Percentiles rank a stretch among this genome's conserved stretches.
Conservation (phyloP, 495 filamentous ascomycete genomes). For the Penicillium turbatum region DNA sequence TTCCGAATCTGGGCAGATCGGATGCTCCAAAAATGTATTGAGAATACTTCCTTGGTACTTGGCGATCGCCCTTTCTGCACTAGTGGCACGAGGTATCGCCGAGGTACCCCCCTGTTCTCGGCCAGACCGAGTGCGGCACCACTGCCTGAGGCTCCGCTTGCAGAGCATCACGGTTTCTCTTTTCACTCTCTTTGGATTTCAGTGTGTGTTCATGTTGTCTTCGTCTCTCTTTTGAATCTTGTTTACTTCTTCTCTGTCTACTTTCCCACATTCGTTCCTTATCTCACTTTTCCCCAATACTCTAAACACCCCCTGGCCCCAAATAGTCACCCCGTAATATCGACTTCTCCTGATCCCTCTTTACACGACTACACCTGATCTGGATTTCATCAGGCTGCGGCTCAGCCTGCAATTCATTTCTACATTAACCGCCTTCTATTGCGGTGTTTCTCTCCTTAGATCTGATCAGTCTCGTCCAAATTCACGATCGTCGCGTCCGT, state of each 20-base stretch:
- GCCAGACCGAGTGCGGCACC: slow-evolving; percentile 21
- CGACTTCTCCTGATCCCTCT: slow-evolving; percentile 23
- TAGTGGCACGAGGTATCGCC: slow-evolving; percentile 3
- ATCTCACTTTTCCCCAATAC: slow-evolving; percentile 9
- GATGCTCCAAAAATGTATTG: not conserved
- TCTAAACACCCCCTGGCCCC: slow-evolving; percentile 14
- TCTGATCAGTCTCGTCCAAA: not conserved
- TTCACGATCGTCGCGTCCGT: slow-evolving; percentile 21
- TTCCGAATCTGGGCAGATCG: slow-evolving; percentile 5
- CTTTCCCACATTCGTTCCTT: slow-evolving; percentile 10
- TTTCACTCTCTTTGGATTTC: slow-evolving; percentile 13
- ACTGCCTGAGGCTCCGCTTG: slow-evolving; percentile 29
- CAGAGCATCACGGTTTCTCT: slow-evolving; percentile 19
- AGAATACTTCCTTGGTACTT: not conserved
- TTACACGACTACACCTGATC: slow-evolving; percentile 26
- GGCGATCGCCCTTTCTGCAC: not conserved
- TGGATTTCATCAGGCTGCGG: slow-evolving; percentile 29
- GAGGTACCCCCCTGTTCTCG: slow-evolving; percentile 19
- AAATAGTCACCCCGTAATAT: slow-evolving; percentile 17
- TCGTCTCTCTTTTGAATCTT: slow-evolving; percentile 20
- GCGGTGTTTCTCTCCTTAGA: slow-evolving; percentile 14
- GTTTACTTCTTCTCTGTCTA: slow-evolving; percentile 3
- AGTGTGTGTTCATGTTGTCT: slow-evolving; percentile 1
- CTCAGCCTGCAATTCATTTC: slow-evolving; percentile 29
- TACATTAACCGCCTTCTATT: slow-evolving; percentile 17